Base-by-base conservation (phyloP, 768 basidiomycete species). In the Mycena belliarum region DNA sequence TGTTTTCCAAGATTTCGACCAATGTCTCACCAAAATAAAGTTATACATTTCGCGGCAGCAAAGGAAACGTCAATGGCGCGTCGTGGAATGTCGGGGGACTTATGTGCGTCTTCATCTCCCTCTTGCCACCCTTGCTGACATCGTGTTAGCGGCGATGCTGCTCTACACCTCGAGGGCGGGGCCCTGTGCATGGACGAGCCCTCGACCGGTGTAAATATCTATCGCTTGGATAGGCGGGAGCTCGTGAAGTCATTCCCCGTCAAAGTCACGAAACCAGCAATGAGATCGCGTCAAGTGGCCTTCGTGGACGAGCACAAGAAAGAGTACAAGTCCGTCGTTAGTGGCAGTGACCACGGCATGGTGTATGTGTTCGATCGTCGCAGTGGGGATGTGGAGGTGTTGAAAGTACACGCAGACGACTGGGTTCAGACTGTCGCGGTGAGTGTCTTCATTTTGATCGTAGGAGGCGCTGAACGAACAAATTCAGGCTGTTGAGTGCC, bases 331-430 rank as follows among this genome's bases (percentile, higher is more conserved):
- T 49, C 40, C 25, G 53, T 66, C 23, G 49, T 64, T 25, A 61
- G 63, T 35, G 50, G 59, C 12, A 63, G 63, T 52, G 63, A 66
- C 50, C 63, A 66, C 48, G 65, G 63, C 29, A 23, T 61, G 10
- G 63, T 66, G 16, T 61, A 64, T 25, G 45, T 61, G 18, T 66
- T 57, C 28, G 54, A 66, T 41, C 41, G 56, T 18, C 48, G 54
- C 15, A 64, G 49, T 24, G 53, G 57, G 32, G 41, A 53, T 16
- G 35, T 59, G 3, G 62, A 61, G 28, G 26, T 45, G 32, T 54
- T 65, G 55, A 49, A 35, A 44, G 55, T 61, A 47, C 23, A 52
- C 29, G n/a, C 51, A 44, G 15, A 32, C 29, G 60, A 57, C 26
- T 57, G 55, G 55, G 55, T 61, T 32, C 60, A 61, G 55, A 57